Conservation (phyloP, 208 protist species). For the Leptomonas pyrrhocoris region DNA sequence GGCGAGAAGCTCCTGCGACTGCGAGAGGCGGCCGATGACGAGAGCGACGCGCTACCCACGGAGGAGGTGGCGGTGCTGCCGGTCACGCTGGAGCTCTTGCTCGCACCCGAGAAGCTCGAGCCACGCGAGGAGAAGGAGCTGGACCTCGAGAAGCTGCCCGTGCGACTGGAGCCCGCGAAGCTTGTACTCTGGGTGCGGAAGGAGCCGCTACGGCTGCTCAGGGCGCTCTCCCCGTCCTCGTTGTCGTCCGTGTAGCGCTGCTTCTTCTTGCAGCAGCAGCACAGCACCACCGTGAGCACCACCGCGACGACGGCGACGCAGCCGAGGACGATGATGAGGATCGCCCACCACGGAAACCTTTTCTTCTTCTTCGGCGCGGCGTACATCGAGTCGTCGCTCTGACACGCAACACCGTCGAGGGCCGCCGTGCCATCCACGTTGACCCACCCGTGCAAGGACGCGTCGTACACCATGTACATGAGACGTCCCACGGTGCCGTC, state of each 20-base stretch:
- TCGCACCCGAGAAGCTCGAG: not conserved
- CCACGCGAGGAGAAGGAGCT: not conserved
- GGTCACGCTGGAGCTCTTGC: constrained; percentile 1
- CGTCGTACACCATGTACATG: constrained; percentile 27
- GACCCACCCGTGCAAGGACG: constrained; percentile 4
- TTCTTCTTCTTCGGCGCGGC: not conserved
- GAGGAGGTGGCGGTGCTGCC: not conserved
- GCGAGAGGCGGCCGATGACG: not conserved
- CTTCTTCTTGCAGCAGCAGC: constrained; percentile 23
- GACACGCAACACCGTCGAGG: constrained; percentile 23
- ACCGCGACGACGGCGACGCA: constrained; percentile 10
- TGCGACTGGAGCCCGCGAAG: not conserved
- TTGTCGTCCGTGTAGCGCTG: constrained; percentile 17
- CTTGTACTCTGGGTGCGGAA: constrained; percentile 2
- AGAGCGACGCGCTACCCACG: constrained; percentile 2
- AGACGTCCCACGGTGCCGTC: not conserved
- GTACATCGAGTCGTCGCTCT: not conserved
- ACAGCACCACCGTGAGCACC: constrained; percentile 4
- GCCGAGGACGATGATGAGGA: constrained; percentile 21
- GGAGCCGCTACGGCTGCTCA: constrained; percentile 16
- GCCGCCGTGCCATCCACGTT: constrained; percentile 22
- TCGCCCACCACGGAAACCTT: constrained; percentile 15
- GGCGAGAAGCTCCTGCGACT: not conserved
- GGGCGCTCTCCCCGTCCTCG: constrained; percentile 9
- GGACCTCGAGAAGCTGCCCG: no score